Base-by-base conservation (phyloP, 1,139 yeast genomes). In the Hyphopichia khmerensis region DNA sequence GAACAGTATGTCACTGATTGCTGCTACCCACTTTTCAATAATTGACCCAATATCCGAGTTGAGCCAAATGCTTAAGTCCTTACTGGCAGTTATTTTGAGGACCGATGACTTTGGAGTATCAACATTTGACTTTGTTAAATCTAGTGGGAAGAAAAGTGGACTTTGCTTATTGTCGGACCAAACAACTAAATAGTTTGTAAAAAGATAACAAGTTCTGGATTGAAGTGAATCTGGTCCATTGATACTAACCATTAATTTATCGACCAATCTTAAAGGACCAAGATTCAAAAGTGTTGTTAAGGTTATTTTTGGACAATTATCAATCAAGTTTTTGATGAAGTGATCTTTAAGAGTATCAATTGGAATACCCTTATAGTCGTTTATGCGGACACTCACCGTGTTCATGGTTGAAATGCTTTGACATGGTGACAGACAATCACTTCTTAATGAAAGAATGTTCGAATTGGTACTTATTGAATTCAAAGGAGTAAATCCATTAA, bases 1-100 rank as follows among this genome's bases (percentile, higher is more conserved):
- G 42, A 63, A 61, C 11, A 48, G 47, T 5, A 51, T 47, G 43
- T 73, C 79, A 3, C 73, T 66, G 8, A 68, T 51, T 1, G 72
- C 76, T 29, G 69, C 71, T 6, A 65, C 75, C 79, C 79, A 73
- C 48, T 72, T 72, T 47, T 73, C 77, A 19, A 72, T 55, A 4
- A 72, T 58, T 3, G 65, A 53, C 30, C 57, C 51, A 8, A 47
- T 45, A 9, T 55, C 52, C 1, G 69, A 61, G 36, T 51, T 53
- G 7, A 66, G 40, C 49, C 52, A 60, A 5, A 55, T 29, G 29
- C 13, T 26, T 11, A 11, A 26, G 6, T 37, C 17, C 19, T 27
- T 17, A 5, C 23, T 34, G 8, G 42, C 35, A 2, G 45, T 34
- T 13, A 60, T 35, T 36, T 52, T 50, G 23, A 59, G 40, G n/a